A percentile compares a stretch with the other conserved stretches of the same genome.
Evolutionary conservation across 371 early-diverging fungal species (phyloP).

Genomic region (Mortierella sp.): DNA sequence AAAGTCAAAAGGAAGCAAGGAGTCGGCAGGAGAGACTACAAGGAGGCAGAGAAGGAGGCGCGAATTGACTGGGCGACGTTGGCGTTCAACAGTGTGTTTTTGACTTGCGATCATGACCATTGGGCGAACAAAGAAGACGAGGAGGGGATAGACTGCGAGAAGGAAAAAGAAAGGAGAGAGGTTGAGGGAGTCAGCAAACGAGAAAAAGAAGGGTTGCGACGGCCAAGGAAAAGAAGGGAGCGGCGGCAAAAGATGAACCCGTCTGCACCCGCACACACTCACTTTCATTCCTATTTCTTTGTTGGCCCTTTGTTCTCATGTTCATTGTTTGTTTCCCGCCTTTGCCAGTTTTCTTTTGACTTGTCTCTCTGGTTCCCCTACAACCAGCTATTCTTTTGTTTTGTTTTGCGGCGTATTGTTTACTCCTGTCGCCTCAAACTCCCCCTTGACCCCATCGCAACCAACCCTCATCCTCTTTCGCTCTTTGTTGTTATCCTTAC

Average conservation of each 20-base stretch:
- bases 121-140: not conserved
- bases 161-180: not conserved
- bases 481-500: too few species aligned
- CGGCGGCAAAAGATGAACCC: not conserved
- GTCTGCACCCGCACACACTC: not conserved
- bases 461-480: not conserved
- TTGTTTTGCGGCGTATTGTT: not conserved
- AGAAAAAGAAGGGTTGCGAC: not conserved
- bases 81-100: not conserved
- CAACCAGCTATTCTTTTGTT: not conserved
- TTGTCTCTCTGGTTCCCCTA: not conserved
- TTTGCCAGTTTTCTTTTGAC: not conserved
- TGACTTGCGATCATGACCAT: not conserved
- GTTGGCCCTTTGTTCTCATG: not conserved
- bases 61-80: not conserved
- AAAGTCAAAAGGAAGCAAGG: not conserved
- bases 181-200: not conserved
- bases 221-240: not conserved
- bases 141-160: not conserved
- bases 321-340: not conserved
- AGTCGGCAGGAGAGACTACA: not conserved
- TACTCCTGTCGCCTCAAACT: not conserved
- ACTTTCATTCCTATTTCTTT: not conserved
- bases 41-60: not conserved
- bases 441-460: not conserved